phyloP scores from a whole-genome alignment of 139 green algal species.

The Tetradesmus obliquus region DNA sequence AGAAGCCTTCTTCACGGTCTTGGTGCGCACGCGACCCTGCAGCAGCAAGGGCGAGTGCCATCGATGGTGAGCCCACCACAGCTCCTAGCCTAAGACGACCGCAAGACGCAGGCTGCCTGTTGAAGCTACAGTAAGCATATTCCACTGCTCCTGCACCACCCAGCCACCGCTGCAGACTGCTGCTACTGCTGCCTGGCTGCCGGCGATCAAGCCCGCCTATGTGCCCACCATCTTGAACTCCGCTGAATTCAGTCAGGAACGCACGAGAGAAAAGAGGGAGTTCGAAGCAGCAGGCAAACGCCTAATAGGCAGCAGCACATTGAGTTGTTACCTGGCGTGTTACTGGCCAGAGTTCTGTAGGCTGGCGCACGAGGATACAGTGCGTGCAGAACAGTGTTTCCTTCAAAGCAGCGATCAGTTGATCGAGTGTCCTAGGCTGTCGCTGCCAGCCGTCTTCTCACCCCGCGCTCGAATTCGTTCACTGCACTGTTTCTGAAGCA shows the following conservation, averaged over 20 bases:
- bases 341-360: not conserved
- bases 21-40: conserved; percentile 98
- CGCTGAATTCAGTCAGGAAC: not conserved
- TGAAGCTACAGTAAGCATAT: not conserved
- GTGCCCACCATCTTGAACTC: not conserved
- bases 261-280: not conserved
- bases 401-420: not conserved
- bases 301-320: not conserved
- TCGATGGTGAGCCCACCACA: not conserved
- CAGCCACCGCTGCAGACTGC: not conserved
- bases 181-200: not conserved
- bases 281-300: not conserved
- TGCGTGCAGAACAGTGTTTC: not conserved
- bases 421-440: not conserved
- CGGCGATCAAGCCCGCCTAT: not conserved
- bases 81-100: not conserved
- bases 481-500: not conserved
- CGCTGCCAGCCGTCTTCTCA: not conserved
- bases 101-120: not conserved
- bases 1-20: conserved; percentile 99
- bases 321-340: not conserved
- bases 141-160: not conserved
- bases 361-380: not conserved
- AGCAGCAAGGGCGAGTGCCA: not conserved
- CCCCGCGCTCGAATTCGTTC: not conserved